These are phyloP conservation scores for Echeveria elegans DNA, from an alignment of 164 flowering plant species.

Conservation along the genomic window DNA sequence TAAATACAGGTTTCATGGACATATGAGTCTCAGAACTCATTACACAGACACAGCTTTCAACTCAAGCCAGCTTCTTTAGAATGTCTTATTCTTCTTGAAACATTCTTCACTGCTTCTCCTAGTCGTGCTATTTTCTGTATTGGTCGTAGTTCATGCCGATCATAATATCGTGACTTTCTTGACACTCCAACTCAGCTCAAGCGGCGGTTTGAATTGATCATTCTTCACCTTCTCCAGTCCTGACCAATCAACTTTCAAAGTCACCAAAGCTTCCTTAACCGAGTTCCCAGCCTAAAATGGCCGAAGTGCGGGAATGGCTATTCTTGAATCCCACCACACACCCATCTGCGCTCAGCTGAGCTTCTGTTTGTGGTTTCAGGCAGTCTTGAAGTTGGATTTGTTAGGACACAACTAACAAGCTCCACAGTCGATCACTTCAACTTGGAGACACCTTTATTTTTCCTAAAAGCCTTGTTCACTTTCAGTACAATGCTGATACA, in stretches of 20 bases:
- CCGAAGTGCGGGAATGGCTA: neutral
- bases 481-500: slow-evolving; percentile 2
- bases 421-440: slow-evolving; percentile 1
- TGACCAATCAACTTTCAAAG: neutral
- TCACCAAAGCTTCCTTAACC: neutral
- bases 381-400: slow-evolving; percentile 4
- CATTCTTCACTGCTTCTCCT: neutral
- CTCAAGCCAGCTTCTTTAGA: neutral
- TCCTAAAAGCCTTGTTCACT: slow-evolving; percentile 6
- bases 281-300: slow-evolving; percentile 5
- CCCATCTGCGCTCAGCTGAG: slow-evolving; percentile 8
- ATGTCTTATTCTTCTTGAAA: neutral
- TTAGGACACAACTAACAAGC: neutral
- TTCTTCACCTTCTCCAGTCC: neutral
- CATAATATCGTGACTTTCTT: neutral
- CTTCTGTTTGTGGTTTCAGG: neutral
- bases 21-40: neutral
- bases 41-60: neutral
- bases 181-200: neutral
- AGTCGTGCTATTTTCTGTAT: neutral
- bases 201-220: neutral
- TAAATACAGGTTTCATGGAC: neutral
- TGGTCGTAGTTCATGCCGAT: neutral
- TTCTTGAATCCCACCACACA: slow-evolving; percentile 4
- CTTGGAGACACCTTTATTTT: neutral